Evolutionary conservation across 2,329 filamentous ascomycete genomes (phyloP).

Genomic region (Aspergillus arachidicola): DNA sequence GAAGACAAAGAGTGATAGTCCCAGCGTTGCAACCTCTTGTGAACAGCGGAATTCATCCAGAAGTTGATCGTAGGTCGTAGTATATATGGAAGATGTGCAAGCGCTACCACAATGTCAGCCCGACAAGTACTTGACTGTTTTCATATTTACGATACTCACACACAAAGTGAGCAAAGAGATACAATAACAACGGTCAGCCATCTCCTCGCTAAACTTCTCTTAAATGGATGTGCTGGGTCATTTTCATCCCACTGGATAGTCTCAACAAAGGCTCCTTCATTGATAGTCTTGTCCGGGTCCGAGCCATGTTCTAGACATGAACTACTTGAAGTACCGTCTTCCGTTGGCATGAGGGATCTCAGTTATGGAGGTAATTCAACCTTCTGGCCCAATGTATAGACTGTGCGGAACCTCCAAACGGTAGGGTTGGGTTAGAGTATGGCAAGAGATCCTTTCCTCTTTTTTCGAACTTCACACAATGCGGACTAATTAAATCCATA

Average conservation of each 20-base stretch:
- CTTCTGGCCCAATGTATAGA: background rate
- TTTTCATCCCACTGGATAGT: conserved; percentile 64
- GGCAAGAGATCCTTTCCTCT: background rate
- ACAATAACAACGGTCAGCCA: conserved; percentile 79
- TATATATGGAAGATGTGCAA: conserved; percentile 85
- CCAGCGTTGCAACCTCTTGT: conserved; percentile 73
- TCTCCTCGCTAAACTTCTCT: conserved; percentile 66
- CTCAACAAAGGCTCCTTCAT: background rate
- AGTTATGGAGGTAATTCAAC: background rate
- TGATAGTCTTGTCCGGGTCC: background rate
- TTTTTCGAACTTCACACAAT: background rate
- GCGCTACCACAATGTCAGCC: conserved; percentile 57
- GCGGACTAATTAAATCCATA: background rate
- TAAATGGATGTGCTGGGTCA: conserved; percentile 75
- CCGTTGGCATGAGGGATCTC: background rate
- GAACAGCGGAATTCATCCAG: conserved; percentile 72
- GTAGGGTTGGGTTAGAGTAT: background rate
- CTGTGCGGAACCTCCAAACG: background rate
- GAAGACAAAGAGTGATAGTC: conserved; percentile 79
- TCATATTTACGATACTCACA: conserved; percentile 61
- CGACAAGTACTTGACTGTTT: background rate
- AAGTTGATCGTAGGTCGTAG: conserved; percentile 79
- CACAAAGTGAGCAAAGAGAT: conserved; percentile 73
- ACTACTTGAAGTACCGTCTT: background rate
- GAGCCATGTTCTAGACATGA: background rate